These are phyloP conservation scores for Apophysomyces ossiformis DNA, from an alignment of 371 early-diverging fungal genomes.

Conservation along the genomic window DNA sequence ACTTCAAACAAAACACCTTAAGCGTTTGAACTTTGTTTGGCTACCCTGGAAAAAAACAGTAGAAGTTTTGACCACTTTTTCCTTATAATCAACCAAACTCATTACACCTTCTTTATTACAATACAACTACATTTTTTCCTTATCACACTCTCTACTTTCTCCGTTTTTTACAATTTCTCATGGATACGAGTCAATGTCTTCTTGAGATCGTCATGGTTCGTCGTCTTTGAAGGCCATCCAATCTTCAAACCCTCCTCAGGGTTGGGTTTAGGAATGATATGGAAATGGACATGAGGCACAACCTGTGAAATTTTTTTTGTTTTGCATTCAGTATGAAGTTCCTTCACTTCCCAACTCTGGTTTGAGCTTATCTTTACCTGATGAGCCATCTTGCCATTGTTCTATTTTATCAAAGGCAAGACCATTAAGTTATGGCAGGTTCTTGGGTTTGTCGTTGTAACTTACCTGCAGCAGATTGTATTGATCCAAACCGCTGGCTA, in stretches of 20 bases:
- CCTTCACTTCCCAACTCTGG: neutral
- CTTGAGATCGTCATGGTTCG: slow-evolving; percentile 1
- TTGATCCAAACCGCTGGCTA: slow-evolving; percentile 64
- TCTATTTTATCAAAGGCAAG: slow-evolving; percentile 37
- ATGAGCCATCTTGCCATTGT: slow-evolving; percentile 78
- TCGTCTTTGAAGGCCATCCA: slow-evolving; percentile 60
- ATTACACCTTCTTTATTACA: neutral
- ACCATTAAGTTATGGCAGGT: neutral
- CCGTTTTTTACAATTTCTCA: neutral
- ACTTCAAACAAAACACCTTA: neutral
- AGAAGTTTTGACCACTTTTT: neutral
- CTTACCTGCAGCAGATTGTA: slow-evolving; percentile 92
- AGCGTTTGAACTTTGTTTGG: neutral
- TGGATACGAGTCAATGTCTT: neutral
- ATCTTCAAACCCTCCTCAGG: slow-evolving; percentile 73
- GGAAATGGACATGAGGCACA: slow-evolving; percentile 92
- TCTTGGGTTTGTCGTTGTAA: neutral
- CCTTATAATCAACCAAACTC: no score
- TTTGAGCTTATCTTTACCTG: slow-evolving; percentile 41
- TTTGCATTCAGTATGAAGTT: neutral
- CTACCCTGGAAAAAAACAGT: neutral
- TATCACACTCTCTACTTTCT: neutral
- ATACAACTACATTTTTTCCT: neutral
- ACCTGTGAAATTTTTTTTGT: slow-evolving; percentile 34
- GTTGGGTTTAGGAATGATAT: slow-evolving; percentile 85